phyloP scores from a whole-genome alignment of 1,284 basidiomycete genomes.

The Phenoliferia sp. region DNA sequence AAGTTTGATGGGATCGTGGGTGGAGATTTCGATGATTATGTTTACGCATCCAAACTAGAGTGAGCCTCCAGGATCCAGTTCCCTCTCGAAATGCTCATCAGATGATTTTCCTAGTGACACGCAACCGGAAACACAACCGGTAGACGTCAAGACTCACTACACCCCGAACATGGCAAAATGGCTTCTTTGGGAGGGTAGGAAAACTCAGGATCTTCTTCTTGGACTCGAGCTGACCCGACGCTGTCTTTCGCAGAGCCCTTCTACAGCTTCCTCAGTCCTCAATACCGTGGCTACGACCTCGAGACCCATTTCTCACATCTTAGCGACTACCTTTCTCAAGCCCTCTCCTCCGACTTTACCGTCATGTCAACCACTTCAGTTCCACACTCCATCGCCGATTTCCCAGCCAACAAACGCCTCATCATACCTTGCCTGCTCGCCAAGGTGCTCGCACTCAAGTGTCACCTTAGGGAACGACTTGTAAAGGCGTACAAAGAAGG shows the following conservation, averaged over 20 bases:
- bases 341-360: constrained; percentile 27
- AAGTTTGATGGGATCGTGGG: constrained; percentile 41
- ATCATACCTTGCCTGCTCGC: constrained; percentile 35
- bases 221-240: too few relatives aligned
- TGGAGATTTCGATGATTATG: constrained; percentile 42
- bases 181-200: constrained; percentile 43
- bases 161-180: constrained; percentile 44
- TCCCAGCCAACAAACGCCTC: constrained; percentile 33
- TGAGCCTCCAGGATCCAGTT: constrained; percentile 8
- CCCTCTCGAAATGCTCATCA: background rate
- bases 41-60: constrained; percentile 42
- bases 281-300: constrained; percentile 36
- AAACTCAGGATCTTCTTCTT: too few relatives aligned
- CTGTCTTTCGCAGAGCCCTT: constrained; percentile 35
- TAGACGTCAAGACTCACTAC: constrained; percentile 32
- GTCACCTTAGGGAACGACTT: constrained; percentile 35
- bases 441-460: constrained; percentile 34
- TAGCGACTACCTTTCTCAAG: constrained; percentile 32
- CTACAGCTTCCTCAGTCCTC: constrained; percentile 36
- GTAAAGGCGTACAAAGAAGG: constrained; percentile 27
- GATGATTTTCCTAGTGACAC: constrained; percentile 25
- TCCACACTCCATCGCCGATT: constrained; percentile 29
- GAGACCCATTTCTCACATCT: constrained; percentile 34
- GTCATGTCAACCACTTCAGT: constrained; percentile 23
- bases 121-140: constrained; percentile 35